A percentile compares a stretch with the other conserved stretches of the same genome.
phyloP scores from a whole-genome alignment of 257 asterid genomes.

The Ballota nigra region DNA sequence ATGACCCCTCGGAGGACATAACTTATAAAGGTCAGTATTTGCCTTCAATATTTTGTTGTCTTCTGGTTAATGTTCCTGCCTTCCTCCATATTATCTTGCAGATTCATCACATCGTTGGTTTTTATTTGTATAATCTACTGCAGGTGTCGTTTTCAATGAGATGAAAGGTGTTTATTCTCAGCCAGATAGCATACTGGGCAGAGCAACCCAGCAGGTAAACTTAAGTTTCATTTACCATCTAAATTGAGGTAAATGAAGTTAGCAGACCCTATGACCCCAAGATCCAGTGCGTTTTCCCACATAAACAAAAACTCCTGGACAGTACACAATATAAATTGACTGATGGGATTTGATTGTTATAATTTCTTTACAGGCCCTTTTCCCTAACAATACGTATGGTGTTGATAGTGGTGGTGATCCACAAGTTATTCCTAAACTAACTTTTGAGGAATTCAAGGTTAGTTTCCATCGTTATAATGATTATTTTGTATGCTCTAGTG shows the following conservation, averaged over 20 bases:
- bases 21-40: conserved; percentile 74
- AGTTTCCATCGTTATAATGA: conserved; percentile 17
- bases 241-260: conserved; percentile 10
- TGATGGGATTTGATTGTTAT: conserved; percentile 7
- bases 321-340: neutral
- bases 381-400: conserved; percentile 90
- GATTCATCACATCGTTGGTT: conserved; percentile 16
- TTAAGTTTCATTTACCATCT: conserved; percentile 15
- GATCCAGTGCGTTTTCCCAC: neutral
- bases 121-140: conserved; percentile 20
- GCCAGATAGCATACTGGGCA: conserved; percentile 95
- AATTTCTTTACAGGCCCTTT: conserved; percentile 68
- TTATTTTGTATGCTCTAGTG: neutral
- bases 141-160: conserved; percentile 99
- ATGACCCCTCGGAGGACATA: conserved; percentile 94
- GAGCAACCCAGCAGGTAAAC: conserved; percentile 86
- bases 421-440: conserved; percentile 83
- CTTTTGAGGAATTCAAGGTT: conserved; percentile 93
- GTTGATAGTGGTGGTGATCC: conserved; percentile 99
- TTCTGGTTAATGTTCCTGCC: conserved; percentile 8
- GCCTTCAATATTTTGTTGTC: neutral
- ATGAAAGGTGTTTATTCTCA: conserved; percentile 99
- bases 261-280: neutral
- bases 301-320: neutral
- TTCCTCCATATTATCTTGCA: neutral